Evolutionary conservation across 768 basidiomycete genomes (phyloP).

Genomic region (Lactifluus volemus): DNA sequence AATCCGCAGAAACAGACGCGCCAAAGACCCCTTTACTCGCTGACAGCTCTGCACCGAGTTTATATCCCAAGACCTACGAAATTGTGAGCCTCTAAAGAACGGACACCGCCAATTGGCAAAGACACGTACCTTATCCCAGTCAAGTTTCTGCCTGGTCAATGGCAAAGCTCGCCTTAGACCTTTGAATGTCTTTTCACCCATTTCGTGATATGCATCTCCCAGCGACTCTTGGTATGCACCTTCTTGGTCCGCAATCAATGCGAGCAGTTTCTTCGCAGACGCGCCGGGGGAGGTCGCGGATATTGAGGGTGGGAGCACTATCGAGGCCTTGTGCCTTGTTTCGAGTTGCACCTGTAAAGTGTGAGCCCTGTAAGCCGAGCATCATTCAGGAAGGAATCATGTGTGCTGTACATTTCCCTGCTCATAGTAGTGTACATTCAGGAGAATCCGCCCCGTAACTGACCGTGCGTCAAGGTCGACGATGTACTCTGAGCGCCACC

Average conservation of each 20-base stretch:
- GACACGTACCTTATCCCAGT: slow-evolving; percentile 80
- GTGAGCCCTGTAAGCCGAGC: background rate
- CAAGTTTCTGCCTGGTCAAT: slow-evolving; percentile 85
- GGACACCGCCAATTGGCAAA: background rate
- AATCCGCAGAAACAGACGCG: slow-evolving; percentile 20
- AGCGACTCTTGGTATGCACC: slow-evolving; percentile 69
- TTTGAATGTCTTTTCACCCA: slow-evolving; percentile 93
- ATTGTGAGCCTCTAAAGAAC: background rate
- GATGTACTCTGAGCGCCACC: slow-evolving; percentile 86
- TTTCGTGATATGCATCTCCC: slow-evolving; percentile 75
- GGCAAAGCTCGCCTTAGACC: slow-evolving; percentile 84
- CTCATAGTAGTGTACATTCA: slow-evolving; percentile 95
- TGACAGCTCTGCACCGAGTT: slow-evolving; percentile 67
- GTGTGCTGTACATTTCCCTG: slow-evolving; percentile 72
- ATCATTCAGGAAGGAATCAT: background rate
- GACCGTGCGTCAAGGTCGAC: slow-evolving; percentile 57
- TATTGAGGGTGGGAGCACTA: slow-evolving; percentile 54
- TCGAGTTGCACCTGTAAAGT: slow-evolving; percentile 74
- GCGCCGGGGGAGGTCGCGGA: slow-evolving; percentile 40
- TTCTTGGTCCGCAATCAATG: slow-evolving; percentile 75
- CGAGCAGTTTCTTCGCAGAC: slow-evolving; percentile 64
- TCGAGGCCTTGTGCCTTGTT: slow-evolving; percentile 58
- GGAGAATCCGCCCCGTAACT: slow-evolving; percentile 63
- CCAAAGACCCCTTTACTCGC: slow-evolving; percentile 52
- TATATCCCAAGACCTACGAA: slow-evolving; percentile 49